phyloP scores from a whole-genome alignment of 352 stramenopile species.

The Phytophthora cactorum region DNA sequence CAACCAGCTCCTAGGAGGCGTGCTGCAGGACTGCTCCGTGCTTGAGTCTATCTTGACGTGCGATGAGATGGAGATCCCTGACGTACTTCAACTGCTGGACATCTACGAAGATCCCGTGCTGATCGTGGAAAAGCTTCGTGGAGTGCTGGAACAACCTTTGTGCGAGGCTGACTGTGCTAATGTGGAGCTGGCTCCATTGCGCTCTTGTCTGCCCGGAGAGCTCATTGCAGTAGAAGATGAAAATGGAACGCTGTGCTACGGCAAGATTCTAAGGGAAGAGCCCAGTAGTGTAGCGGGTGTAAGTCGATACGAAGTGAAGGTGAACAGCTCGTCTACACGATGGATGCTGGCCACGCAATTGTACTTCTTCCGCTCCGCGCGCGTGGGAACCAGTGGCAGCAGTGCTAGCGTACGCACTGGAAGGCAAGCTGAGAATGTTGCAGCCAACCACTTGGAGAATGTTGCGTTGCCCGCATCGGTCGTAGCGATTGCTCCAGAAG shows the following conservation, averaged over 20 bases:
- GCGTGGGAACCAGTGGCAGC: slow-evolving; percentile 31
- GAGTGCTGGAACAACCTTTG: slow-evolving; percentile 58
- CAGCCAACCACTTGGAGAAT: slow-evolving; percentile 3
- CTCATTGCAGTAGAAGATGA: slow-evolving; percentile 66
- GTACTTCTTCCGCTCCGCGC: slow-evolving; percentile 74
- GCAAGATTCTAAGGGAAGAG: slow-evolving; percentile 60
- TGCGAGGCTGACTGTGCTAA: slow-evolving; percentile 48
- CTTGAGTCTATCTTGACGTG: slow-evolving; percentile 74
- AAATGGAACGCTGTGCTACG: slow-evolving; percentile 57
- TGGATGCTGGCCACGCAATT: slow-evolving; percentile 67
- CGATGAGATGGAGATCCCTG: slow-evolving; percentile 52
- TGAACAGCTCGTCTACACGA: slow-evolving; percentile 44
- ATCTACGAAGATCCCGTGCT: slow-evolving; percentile 68
- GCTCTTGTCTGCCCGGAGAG: slow-evolving; percentile 73
- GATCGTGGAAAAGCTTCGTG: slow-evolving; percentile 75
- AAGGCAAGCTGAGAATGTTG: not conserved
- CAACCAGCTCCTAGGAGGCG: slow-evolving; percentile 68
- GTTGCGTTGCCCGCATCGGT: slow-evolving; percentile 31
- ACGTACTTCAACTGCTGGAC: slow-evolving; percentile 61
- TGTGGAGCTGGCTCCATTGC: slow-evolving; percentile 68
- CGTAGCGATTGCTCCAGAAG: slow-evolving; percentile 24
- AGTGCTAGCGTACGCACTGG: slow-evolving; percentile 1
- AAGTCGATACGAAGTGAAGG: slow-evolving; percentile 66
- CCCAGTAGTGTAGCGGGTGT: slow-evolving; percentile 43
- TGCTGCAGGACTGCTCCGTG: slow-evolving; percentile 66